A percentile compares a stretch with the other conserved stretches of the same genome.
phyloP scores from a whole-genome alignment of 2,329 filamentous ascomycete species.

The Phymatotrichopsis omnivora region DNA sequence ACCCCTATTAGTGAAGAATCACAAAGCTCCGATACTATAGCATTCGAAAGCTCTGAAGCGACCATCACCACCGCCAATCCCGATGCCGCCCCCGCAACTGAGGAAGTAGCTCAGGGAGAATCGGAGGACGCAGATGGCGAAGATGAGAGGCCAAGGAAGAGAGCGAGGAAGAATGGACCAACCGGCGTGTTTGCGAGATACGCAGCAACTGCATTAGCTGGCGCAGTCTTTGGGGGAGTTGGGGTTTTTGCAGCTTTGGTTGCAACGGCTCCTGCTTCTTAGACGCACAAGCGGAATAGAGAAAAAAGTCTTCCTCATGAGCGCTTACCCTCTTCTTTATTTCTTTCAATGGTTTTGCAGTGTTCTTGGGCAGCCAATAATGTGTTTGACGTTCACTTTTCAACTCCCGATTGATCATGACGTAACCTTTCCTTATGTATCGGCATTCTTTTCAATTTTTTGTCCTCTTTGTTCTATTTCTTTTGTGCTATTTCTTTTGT shows the following conservation, averaged over 20 bases:
- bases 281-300: constrained; percentile 13
- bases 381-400: constrained; percentile 9
- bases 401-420: too few relatives aligned
- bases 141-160: constrained; percentile 26
- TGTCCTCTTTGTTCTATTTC: constrained; percentile 2
- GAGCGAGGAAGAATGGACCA: constrained; percentile 15
- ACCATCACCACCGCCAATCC: neutral
- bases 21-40: neutral
- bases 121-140: constrained; percentile 3
- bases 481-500: too few relatives aligned
- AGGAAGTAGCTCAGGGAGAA: constrained; percentile 17
- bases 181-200: constrained; percentile 26
- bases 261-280: constrained; percentile 33
- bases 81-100: neutral
- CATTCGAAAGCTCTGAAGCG: neutral
- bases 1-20: neutral
- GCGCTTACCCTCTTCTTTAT: neutral
- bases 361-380: constrained; percentile 8
- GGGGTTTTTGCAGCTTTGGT: constrained; percentile 36
- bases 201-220: constrained; percentile 34
- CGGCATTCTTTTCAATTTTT: constrained; percentile 14
- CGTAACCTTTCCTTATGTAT: constrained; percentile 1
- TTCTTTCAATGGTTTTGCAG: constrained; percentile 1
- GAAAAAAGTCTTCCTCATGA: neutral
- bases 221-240: constrained; percentile 34